Percentiles rank a stretch among this genome's conserved stretches.
phyloP scores from a whole-genome alignment of 2,329 filamentous ascomycete genomes.

The Sarocladium brachiariae region DNA sequence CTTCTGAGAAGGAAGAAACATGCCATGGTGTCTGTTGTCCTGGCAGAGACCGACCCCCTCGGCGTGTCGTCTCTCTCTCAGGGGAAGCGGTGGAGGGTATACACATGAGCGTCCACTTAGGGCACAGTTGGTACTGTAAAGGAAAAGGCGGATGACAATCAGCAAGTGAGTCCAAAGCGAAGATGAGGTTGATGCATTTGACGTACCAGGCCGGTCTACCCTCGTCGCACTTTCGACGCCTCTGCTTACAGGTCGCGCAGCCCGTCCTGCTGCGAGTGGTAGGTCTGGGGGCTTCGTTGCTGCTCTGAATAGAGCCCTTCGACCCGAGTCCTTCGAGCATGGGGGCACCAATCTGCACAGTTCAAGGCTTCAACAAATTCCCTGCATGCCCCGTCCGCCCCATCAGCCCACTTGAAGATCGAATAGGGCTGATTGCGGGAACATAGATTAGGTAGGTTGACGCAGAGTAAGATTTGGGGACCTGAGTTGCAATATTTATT shows the following conservation, averaged over 20 bases:
- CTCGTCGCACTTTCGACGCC: conserved; percentile 5
- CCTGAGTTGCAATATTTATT: no score
- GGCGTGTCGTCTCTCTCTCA: neutral
- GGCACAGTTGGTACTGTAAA: neutral
- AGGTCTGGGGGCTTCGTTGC: neutral
- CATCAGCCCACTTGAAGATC: no score
- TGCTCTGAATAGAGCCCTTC: neutral
- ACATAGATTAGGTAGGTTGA: no score
- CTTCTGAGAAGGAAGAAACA: neutral
- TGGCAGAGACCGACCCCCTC: neutral
- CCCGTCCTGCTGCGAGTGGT: conserved; percentile 1
- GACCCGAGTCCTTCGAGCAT: no score
- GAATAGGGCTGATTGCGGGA: no score
- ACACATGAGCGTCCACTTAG: neutral
- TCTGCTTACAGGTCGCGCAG: neutral
- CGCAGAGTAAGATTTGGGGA: no score
- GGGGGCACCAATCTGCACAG: no score
- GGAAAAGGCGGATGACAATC: no score
- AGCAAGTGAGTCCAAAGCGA: no score
- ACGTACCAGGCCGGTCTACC: neutral
- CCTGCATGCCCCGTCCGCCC: no score
- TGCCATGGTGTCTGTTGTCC: conserved; percentile 6
- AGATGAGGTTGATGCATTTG: neutral
- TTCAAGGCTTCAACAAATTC: no score
- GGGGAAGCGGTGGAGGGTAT: neutral